Conservation (phyloP, 805 yeast genomes). For the Candida corydali region DNA sequence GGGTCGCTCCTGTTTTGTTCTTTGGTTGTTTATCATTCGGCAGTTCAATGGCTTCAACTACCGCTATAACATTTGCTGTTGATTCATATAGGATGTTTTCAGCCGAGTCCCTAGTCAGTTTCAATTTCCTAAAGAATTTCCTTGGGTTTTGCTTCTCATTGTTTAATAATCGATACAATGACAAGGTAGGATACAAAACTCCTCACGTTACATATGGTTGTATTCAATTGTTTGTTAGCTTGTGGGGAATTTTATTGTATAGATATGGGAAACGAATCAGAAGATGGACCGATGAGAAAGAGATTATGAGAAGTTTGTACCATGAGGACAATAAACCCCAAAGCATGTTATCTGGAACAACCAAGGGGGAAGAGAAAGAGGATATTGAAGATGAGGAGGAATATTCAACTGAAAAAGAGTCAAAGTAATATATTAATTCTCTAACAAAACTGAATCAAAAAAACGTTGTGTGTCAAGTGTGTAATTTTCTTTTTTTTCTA, state of each 20-base stretch:
- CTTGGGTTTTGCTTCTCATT: constrained; percentile 54
- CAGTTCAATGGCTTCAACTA: constrained; percentile 56
- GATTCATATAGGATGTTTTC: constrained; percentile 57
- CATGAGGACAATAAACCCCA: constrained; percentile 12
- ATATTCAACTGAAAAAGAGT: background rate
- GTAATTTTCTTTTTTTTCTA: too few species aligned
- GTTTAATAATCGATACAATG: constrained; percentile 47
- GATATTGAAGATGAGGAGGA: too few species aligned
- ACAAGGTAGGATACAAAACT: constrained; percentile 38
- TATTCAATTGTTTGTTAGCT: constrained; percentile 45
- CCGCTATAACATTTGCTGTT: constrained; percentile 56
- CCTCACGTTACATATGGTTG: constrained; percentile 51
- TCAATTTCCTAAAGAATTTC: constrained; percentile 51
- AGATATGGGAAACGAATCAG: constrained; percentile 50
- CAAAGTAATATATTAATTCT: too few species aligned
- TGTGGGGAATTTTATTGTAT: constrained; percentile 49
- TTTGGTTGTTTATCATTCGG: constrained; percentile 58
- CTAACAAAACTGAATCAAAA: too few species aligned
- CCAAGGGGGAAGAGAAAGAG: background rate
- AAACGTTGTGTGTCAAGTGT: too few species aligned
- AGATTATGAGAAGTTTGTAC: constrained; percentile 38
- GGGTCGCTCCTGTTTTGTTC: constrained; percentile 58
- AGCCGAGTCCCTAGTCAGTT: constrained; percentile 53
- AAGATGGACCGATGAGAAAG: constrained; percentile 47
- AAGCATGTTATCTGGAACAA: background rate